A percentile compares a stretch with the other conserved stretches of the same genome.
Conservation (phyloP, 2,329 filamentous ascomycete genomes). For the Trichoderma hamatum region DNA sequence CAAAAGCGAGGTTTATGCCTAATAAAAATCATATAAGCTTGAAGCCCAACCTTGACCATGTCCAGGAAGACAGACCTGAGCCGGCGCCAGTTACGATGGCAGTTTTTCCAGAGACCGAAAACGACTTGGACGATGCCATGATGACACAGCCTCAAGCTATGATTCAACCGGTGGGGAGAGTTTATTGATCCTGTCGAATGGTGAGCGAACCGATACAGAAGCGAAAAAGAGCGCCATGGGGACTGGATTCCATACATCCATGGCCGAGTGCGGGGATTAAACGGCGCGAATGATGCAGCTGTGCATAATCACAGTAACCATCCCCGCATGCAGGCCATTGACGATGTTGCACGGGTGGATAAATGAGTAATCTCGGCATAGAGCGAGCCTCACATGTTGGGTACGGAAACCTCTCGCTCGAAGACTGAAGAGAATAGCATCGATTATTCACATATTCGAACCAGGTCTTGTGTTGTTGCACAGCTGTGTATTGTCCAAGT, state of each 20-base stretch:
- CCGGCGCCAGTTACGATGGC: slow-evolving; percentile 35
- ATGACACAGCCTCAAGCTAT: background rate
- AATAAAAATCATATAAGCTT: background rate
- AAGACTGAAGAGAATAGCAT: background rate
- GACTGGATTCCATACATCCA: background rate
- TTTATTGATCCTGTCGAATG: background rate
- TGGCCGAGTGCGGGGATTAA: slow-evolving; percentile 9
- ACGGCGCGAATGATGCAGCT: background rate
- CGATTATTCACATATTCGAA: too few relatives aligned
- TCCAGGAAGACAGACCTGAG: slow-evolving; percentile 27
- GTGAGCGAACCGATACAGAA: background rate
- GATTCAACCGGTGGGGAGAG: background rate
- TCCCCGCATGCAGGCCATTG: background rate
- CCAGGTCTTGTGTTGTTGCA: too few relatives aligned
- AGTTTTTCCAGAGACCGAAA: slow-evolving; percentile 33
- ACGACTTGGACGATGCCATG: slow-evolving; percentile 27
- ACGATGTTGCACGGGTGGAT: slow-evolving; percentile 7
- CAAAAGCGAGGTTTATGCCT: slow-evolving; percentile 51
- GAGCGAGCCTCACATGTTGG: background rate
- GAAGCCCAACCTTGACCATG: background rate
- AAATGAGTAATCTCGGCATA: background rate
- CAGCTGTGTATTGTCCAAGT: too few relatives aligned
- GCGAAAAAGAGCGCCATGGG: background rate
- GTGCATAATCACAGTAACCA: background rate
- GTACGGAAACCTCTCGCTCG: background rate